Percentiles rank a stretch among this genome's conserved stretches.
phyloP scores from a whole-genome alignment of 1,284 basidiomycete genomes.

The Farysia itapuensis region DNA sequence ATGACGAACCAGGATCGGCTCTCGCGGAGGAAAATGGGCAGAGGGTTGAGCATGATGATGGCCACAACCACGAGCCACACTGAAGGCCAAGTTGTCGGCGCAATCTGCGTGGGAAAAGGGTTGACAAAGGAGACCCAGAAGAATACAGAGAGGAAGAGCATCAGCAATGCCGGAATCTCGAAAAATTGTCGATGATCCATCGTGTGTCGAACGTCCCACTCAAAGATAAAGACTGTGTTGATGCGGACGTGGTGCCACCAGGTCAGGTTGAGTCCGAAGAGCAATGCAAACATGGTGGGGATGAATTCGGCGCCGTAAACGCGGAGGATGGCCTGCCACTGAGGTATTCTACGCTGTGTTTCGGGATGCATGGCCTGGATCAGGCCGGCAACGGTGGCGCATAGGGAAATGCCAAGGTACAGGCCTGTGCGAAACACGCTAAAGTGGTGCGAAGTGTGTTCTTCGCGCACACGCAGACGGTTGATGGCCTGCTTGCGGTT shows the following conservation, averaged over 20 bases:
- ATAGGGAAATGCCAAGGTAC: constrained; percentile 74
- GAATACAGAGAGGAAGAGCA: constrained; percentile 75
- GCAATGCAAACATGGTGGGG: constrained; percentile 74
- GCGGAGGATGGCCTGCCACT: constrained; percentile 74
- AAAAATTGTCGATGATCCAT: constrained; percentile 81
- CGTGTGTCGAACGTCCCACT: constrained; percentile 69
- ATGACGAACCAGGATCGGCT: constrained; percentile 79
- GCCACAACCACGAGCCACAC: constrained; percentile 75
- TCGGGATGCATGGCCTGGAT: constrained; percentile 69
- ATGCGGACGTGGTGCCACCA: constrained; percentile 77
- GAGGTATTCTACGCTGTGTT: constrained; percentile 68
- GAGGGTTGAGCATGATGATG: constrained; percentile 73
- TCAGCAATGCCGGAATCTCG: constrained; percentile 76
- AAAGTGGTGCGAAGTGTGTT: constrained; percentile 70
- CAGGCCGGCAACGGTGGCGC: constrained; percentile 73
- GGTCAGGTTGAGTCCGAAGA: constrained; percentile 76
- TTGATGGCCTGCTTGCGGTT: constrained; percentile 77
- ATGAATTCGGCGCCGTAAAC: constrained; percentile 78
- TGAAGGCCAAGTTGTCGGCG: constrained; percentile 71
- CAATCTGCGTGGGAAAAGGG: constrained; percentile 48
- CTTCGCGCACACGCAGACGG: constrained; percentile 65
- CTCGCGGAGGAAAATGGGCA: constrained; percentile 69
- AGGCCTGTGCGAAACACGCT: constrained; percentile 68
- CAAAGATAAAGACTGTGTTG: constrained; percentile 88
- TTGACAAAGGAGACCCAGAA: constrained; percentile 81